Base-by-base conservation (phyloP, 2,329 filamentous ascomycete species). In the Alternaria incomplexa region DNA sequence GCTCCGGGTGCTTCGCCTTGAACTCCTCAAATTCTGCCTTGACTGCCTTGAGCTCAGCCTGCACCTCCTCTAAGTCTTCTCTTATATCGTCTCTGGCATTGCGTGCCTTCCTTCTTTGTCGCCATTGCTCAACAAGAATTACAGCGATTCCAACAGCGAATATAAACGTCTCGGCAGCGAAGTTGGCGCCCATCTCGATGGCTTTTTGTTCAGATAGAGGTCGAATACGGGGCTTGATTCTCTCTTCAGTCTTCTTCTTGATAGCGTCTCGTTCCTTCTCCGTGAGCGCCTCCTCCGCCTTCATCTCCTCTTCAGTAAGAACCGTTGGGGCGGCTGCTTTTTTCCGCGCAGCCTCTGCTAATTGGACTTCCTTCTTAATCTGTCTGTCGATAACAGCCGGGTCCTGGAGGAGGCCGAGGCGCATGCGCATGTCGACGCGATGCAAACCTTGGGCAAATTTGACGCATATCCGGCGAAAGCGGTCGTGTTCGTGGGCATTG, bases 101-200 rank as follows among this genome's bases (percentile, higher is more conserved):
- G 52, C 81, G 85, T 64, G 88, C 88, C 73, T 91, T 91, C 62
- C 86, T 82, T 56, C 88, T 82, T 28, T 86, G 86, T 58, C 89
- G 81, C 84, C 85, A 88, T 20, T 85, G 85, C 72, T 91, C 89
- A 56, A 87, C 87, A 0, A 91, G 76, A 47, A 91, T 88, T 62
- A 91, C 77, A 0, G 85, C 81, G 6, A 87, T 88, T 1, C 87
- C 89, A 12, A 91, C 89, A 5, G 84, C 70, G 69, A 91, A 91
- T 43, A 91, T 83, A 73, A 91, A 91, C 0, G 86, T 80, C 72
- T 91, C 89, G 30, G 87, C 88, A 52, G 90, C 89, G 71, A 91
- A 91, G 65, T 89, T 91, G 4, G 89, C 89, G 4, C 89, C 89
- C 40, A 86, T 85, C 73, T 91, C 89, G 58, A 91, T 91, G 0